Percentiles rank a stretch among this genome's conserved stretches.
phyloP scores from a whole-genome alignment of 352 stramenopile species.

The Phytophthora uliginosa region DNA sequence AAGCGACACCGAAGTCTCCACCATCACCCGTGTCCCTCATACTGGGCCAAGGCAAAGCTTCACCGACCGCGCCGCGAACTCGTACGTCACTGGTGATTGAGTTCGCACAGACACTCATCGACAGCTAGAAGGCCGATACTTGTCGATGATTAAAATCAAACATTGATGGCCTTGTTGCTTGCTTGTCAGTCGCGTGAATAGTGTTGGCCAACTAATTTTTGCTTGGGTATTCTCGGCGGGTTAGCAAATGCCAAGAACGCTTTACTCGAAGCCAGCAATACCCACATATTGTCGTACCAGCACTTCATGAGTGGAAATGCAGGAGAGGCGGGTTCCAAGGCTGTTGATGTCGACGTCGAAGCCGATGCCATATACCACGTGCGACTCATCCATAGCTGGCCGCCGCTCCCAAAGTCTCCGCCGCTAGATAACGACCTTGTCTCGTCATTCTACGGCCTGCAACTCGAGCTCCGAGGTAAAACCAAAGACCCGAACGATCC shows the following conservation, averaged over 20 bases:
- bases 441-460: slow-evolving; percentile 53
- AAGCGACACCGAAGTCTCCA: not conserved
- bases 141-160: not conserved
- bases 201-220: slow-evolving; percentile 2
- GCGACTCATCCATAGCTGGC: slow-evolving; percentile 46
- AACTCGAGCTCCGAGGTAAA: slow-evolving; percentile 50
- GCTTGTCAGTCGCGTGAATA: no score
- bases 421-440: slow-evolving; percentile 20
- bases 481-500: slow-evolving; percentile 6
- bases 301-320: slow-evolving; percentile 27
- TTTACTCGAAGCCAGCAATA: not conserved
- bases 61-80: not conserved
- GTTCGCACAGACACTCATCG: slow-evolving; percentile 43
- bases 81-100: slow-evolving; percentile 39
- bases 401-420: slow-evolving; percentile 1
- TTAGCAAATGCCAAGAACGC: slow-evolving; percentile 9
- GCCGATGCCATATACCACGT: slow-evolving; percentile 49
- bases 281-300: not conserved
- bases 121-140: slow-evolving; percentile 22
- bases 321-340: not conserved
- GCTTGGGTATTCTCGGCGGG: not conserved
- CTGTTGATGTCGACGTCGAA: slow-evolving; percentile 8
- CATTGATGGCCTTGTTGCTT: no score
- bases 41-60: not conserved
- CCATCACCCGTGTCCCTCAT: not conserved